Percentiles rank a stretch among this genome's conserved stretches.
These are phyloP conservation scores for Trichoderma sp. DNA, from an alignment of 2,329 filamentous ascomycete species.

Conservation along the genomic window DNA sequence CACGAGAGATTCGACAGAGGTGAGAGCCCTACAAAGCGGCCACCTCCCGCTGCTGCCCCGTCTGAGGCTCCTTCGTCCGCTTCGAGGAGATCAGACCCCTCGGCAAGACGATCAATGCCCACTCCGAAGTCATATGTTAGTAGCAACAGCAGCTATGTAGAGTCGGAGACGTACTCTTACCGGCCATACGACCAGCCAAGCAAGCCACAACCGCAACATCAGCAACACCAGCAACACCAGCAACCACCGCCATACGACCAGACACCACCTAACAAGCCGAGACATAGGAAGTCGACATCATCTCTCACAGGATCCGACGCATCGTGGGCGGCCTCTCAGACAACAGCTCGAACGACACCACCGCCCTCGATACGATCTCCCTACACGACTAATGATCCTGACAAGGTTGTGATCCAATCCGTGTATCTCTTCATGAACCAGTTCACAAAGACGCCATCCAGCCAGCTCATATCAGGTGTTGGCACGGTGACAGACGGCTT, in stretches of 20 bases:
- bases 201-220: not conserved
- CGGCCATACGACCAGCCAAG: constrained; percentile 67
- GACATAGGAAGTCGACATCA: constrained; percentile 50
- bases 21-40: constrained; percentile 12
- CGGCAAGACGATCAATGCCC: constrained; percentile 35
- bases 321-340: constrained; percentile 82
- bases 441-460: constrained; percentile 85
- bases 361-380: constrained; percentile 75
- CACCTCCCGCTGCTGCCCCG: constrained; percentile 18
- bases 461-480: constrained; percentile 82
- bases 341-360: constrained; percentile 80
- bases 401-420: constrained; percentile 93
- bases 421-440: constrained; percentile 93
- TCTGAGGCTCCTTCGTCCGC: constrained; percentile 15
- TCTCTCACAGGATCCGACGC: constrained; percentile 74
- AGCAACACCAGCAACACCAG: not conserved
- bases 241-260: constrained; percentile 48
- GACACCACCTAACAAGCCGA: constrained; percentile 41
- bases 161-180: constrained; percentile 67
- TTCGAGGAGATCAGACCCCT: constrained; percentile 22
- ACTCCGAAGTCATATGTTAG: constrained; percentile 58
- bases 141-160: constrained; percentile 52
- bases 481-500: constrained; percentile 88
- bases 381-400: constrained; percentile 85
- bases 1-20: not conserved